Evolutionary conservation across 345 rosid genomes (phyloP).

Genomic region (Gossypium australe): DNA sequence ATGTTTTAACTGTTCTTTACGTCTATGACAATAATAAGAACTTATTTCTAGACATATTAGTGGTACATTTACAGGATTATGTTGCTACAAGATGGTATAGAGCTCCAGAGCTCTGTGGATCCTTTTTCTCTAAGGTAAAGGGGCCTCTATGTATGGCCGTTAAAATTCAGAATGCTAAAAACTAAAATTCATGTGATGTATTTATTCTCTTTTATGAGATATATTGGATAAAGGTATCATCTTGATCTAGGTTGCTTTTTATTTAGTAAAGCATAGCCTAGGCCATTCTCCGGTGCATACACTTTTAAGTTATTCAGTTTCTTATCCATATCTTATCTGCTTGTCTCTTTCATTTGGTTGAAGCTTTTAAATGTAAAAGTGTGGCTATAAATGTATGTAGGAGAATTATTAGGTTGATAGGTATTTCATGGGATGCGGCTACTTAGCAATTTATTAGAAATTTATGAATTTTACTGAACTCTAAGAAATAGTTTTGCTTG

Average conservation of each 20-base stretch:
- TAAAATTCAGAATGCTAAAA: not conserved
- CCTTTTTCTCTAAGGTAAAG: slow-evolving; percentile 88
- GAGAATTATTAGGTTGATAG: not conserved
- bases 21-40: not conserved
- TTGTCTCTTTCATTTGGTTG: not conserved
- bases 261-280: not conserved
- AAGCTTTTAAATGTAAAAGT: not conserved
- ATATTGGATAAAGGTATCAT: not conserved
- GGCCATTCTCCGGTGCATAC: not conserved
- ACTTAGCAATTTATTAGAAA: not conserved
- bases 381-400: not conserved
- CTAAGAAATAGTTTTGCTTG: no score
- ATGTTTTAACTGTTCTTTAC: not conserved
- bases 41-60: slow-evolving; percentile 1
- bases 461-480: no score
- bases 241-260: not conserved
- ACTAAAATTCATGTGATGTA: not conserved
- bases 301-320: not conserved
- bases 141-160: not conserved
- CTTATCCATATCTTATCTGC: not conserved
- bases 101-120: slow-evolving; percentile 98
- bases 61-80: slow-evolving; percentile 56
- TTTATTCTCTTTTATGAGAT: not conserved
- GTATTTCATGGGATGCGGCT: not conserved
- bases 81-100: slow-evolving; percentile 99